Base-by-base conservation (phyloP, 371 early-diverging fungal species). In the Circinella minor region DNA sequence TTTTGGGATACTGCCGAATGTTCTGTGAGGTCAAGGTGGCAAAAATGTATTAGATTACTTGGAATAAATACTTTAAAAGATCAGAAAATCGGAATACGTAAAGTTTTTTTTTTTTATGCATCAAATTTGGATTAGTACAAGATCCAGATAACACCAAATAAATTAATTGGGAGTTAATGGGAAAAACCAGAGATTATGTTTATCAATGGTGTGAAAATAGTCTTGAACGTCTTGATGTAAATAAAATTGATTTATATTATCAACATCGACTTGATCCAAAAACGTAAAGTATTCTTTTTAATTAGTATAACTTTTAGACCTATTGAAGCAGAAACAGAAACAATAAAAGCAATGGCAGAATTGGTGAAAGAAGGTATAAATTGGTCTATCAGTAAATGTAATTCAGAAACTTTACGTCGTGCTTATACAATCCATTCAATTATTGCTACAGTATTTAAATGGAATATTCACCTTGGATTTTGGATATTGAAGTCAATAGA, bases 391-490 rank as follows among this genome's bases (percentile, higher is more conserved):
- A 27, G 27, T n/a, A 86, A 86, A 62, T 88, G 86, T 71, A 70
- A 71, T 34, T 87, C 88, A 0, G 81, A 74, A 0, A 75, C 70
- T 1, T 68, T 91, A 27, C 80, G 90, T 18, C 81, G 85, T 5
- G 92, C 90, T 14, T 78, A 88, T 74, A 79, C 77, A 62, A 77
- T 92, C 8, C 90, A 92, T 72, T 90, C 89, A 20, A 90, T 92
- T 48, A 67, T n/a, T n/a, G n/a, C 86, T 11, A 88, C 90, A 3
- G 74, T n/a, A n/a, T 85, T 27, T 85, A 91, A 70, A 69, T 87
- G n/a, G 83, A 84, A 66, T 85, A 82, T 73, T 75, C 77, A 55
- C 86, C 86, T 10, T 88, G 86, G 85, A 63, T 77, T 36, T 74
- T 84, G 47, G 80, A 85, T 61, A 86, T 86, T 57, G 87, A 88